Conservation (phyloP, 192 early-diverging fungal species). For the Endogone sp. region DNA sequence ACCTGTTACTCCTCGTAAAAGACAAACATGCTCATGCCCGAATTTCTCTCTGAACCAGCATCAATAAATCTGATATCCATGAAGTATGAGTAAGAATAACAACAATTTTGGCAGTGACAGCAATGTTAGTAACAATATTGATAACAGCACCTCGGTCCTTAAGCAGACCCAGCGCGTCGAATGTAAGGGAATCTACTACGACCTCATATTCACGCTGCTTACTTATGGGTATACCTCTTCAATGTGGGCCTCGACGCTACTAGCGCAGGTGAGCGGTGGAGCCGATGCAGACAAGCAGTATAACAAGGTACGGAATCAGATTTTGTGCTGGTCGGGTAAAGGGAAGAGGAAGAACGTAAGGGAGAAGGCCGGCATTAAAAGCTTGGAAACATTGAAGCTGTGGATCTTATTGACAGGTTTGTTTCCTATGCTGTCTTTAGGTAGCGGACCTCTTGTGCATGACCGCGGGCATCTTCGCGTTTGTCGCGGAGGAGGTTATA, state of each 20-base stretch:
- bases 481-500: constrained; percentile 41
- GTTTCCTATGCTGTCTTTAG: constrained; percentile 5
- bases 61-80: no score
- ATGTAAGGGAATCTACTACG: constrained; percentile 45
- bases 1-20: no score
- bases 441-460: constrained; percentile 50
- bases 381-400: not conserved
- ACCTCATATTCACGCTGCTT: constrained; percentile 50
- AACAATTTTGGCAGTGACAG: no score
- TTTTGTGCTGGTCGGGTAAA: not conserved
- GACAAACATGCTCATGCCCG: no score
- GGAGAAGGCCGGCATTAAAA: not conserved
- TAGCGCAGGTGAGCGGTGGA: not conserved
- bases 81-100: no score
- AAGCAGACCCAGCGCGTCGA: constrained; percentile 44
- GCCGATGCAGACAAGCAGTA: constrained; percentile 9
- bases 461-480: constrained; percentile 49
- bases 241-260: constrained; percentile 23
- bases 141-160: constrained; percentile 37
- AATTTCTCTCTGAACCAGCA: no score
- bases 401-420: no score
- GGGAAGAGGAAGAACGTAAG: not conserved
- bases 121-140: no score
- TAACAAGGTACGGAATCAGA: constrained; percentile 18
- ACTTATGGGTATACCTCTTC: constrained; percentile 52